phyloP scores from a whole-genome alignment of 2,329 filamentous ascomycete species.

The Penicillium aurantiogriseum region DNA sequence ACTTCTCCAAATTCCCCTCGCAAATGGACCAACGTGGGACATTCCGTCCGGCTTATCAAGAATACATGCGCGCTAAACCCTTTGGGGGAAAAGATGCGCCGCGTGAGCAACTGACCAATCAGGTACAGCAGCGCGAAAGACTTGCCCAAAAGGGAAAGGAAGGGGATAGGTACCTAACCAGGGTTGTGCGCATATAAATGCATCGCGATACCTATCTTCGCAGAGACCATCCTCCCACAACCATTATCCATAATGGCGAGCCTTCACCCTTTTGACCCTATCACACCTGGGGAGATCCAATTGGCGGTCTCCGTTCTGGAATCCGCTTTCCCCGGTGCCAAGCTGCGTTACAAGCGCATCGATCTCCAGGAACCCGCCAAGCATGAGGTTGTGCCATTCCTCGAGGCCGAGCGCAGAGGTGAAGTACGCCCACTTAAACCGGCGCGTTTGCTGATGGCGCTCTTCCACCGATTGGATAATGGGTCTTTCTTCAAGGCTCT shows the following conservation, averaged over 20 bases:
- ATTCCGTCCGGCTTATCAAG: background rate
- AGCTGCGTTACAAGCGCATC: slow-evolving; percentile 61
- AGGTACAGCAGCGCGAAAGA: slow-evolving; percentile 16
- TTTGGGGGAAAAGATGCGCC: slow-evolving; percentile 19
- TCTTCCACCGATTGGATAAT: slow-evolving; percentile 44
- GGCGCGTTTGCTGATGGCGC: slow-evolving; percentile 53
- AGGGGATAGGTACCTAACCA: background rate
- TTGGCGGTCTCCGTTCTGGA: slow-evolving; percentile 41
- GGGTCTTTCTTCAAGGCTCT: slow-evolving; percentile 44
- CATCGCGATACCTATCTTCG: slow-evolving; percentile 1
- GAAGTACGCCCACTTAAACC: slow-evolving; percentile 51
- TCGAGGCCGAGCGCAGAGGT: slow-evolving; percentile 60
- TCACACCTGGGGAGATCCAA: slow-evolving; percentile 41
- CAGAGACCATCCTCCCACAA: background rate
- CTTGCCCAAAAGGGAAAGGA: slow-evolving; percentile 16
- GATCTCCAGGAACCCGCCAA: slow-evolving; percentile 66
- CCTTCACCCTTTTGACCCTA: slow-evolving; percentile 43
- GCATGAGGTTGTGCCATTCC: slow-evolving; percentile 57
- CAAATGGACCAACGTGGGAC: background rate
- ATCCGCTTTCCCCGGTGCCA: slow-evolving; percentile 36
- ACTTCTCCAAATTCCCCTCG: background rate
- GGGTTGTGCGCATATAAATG: slow-evolving; percentile 9
- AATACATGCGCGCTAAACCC: slow-evolving; percentile 14
- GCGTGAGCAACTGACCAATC: slow-evolving; percentile 14
- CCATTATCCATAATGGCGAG: slow-evolving; percentile 19